phyloP scores from a whole-genome alignment of 2,329 filamentous ascomycete species.

The Diaporthe sp. region DNA sequence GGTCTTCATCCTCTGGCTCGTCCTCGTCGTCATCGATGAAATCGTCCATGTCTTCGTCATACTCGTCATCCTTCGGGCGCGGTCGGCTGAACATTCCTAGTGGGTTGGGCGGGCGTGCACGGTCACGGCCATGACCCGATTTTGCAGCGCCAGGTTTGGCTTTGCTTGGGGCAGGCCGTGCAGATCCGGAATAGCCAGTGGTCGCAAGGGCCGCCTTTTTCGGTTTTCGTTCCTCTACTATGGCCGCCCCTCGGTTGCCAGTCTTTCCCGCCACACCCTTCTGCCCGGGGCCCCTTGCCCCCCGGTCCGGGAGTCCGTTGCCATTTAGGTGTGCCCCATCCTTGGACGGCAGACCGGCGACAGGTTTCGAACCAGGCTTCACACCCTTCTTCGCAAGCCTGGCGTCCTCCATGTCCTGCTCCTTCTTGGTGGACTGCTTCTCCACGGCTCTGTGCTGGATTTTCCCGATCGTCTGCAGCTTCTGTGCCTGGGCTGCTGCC shows the following conservation, averaged over 20 bases:
- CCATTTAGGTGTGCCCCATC: slow-evolving; percentile 35
- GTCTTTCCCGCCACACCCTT: slow-evolving; percentile 26
- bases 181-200: slow-evolving; percentile 73
- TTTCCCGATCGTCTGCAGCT: slow-evolving; percentile 71
- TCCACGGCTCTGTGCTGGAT: slow-evolving; percentile 82
- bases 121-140: slow-evolving; percentile 37
- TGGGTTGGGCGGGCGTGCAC: slow-evolving; percentile 40
- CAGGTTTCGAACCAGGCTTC: slow-evolving; percentile 31
- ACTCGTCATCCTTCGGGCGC: slow-evolving; percentile 64
- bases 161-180: slow-evolving; percentile 63
- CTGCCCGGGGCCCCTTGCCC: slow-evolving; percentile 13
- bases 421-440: slow-evolving; percentile 67
- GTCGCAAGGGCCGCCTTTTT: slow-evolving; percentile 72
- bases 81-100: slow-evolving; percentile 44
- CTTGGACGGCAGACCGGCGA: slow-evolving; percentile 29
- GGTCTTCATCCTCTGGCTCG: slow-evolving; percentile 52
- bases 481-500: slow-evolving; percentile 72
- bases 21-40: slow-evolving; percentile 72
- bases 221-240: slow-evolving; percentile 63
- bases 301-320: slow-evolving; percentile 27
- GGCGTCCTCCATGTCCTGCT: slow-evolving; percentile 60
- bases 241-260: slow-evolving; percentile 42
- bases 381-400: slow-evolving; percentile 36
- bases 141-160: slow-evolving; percentile 43
- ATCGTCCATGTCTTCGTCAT: slow-evolving; percentile 69